Evolutionary conservation across 441 rosid species (phyloP), one percentile per base, ranked within the genome.

Genomic region (Brassica balearica): DNA sequence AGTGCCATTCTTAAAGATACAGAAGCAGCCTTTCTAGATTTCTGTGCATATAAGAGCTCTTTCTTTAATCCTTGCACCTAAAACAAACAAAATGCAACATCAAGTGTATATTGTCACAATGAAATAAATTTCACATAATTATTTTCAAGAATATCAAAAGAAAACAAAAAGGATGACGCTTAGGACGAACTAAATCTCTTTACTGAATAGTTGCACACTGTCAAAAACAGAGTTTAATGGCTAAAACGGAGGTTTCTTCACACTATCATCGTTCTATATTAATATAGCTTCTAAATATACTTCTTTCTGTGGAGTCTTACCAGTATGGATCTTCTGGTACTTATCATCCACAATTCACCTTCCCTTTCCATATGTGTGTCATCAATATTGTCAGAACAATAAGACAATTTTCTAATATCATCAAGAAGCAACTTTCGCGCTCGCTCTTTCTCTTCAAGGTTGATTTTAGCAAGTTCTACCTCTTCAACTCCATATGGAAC

Each of bases 401-500:
- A 83, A 81, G 97, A 29, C 34, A 97, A 77, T 82, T 83, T 90
- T 85, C 93, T 92, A 65, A 92, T 90, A 85, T 95, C 99, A 81
- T 84, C 86, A 77, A 90, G 88, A 78, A 97, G 85, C 87, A 97
- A 81, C 77, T 87, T 93, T 84, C 82, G 90, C 81, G 77, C 96
- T 70, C 92, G 82, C 68, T 94, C 98, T 78, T 86, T 92, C 73
- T 84, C 86, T 81, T 96, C 98, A 75, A 96, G 95, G 86, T 86
- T 81, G 65, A 97, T 82, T 86, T 87, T 92, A 66, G 98, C 99
- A 85, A 92, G 90, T 88, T 92, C 99, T 60, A 97, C 98, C 86
- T 97, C 99, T 84, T 93, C 95, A 79, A 91, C 98, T 63, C 99
- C 99, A 76, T 91, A 92, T 68, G 99, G 99, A 82, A 94, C 99